Base-by-base conservation (phyloP, 2,329 filamentous ascomycete genomes). In the Scedosporium aurantiacum region DNA sequence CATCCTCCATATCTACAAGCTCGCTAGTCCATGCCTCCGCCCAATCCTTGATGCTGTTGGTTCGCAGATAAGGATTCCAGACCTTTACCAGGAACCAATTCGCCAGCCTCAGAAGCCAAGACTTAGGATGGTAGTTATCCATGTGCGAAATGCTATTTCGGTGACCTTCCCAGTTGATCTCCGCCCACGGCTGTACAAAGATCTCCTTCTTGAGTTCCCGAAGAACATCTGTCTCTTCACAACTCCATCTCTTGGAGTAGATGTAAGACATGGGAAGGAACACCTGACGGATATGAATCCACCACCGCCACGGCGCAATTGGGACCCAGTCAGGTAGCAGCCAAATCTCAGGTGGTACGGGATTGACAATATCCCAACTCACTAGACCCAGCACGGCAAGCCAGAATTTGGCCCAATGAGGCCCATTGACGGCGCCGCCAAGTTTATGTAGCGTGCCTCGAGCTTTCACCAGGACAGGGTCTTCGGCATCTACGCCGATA, bases 361-460 rank as follows among this genome's bases (percentile, higher is more conserved):
- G 94, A 68, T 97, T 99, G 67, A 97, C 92, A 63, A 94, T 86
- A 61, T 96, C 91, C 91, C 93, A 99, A 28, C 87, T 78, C 70
- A 86, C 86, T 3, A 97, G 82, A 16, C 91, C 91, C 63, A 99
- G 75, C 2, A 95, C 81, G 45, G 88, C 88, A 56, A 99, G 81
- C 91, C 92, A 97, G 73, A 95, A 95, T 71, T 99, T 99, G n/a
- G 85, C 85, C 94, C 94, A 99, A 71, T 97, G 94, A 23, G 94
- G 95, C 1, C 84, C 85, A 68, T 91, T 86, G 14, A 89, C 78
- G 1, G 91, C 91, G 28, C 94, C 93, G 10, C 94, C 94, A 47
- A 97, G 79, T 70, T 87, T 86, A 74, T 97, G 91, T 37, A 99
- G 77, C 21, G 86, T 88, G 1, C 81, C 86, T 64, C 95, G 84